Evolutionary conservation across 805 yeast genomes (phyloP), one percentile per base, ranked within the genome.

Genomic region (Ogataea allantospora): DNA sequence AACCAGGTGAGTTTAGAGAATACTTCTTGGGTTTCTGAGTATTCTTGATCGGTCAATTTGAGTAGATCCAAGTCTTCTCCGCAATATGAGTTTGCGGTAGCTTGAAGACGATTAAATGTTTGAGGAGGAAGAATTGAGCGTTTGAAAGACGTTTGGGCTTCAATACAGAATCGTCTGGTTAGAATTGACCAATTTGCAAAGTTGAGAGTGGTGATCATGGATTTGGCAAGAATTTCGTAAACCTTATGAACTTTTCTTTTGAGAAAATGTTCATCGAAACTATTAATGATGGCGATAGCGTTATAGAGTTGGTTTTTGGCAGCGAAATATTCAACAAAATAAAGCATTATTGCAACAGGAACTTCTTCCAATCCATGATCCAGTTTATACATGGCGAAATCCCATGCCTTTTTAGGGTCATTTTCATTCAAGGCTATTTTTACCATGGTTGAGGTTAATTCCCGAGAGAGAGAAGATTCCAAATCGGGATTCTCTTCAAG

Each of bases 231-330:
- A 1, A 40, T 32, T 8, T 27, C 47, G 27, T 50, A 48, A 2
- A 29, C 33, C 27, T 42, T 52, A 34, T 29, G 46, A 6, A 46
- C 42, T n/a, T 45, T 50, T n/a, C 40, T 17, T 12, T 34, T 13
- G 5, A 30, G 27, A 15, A 35, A 43, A 6, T 35, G 17, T 11
- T 27, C 25, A 12, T 36, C 30, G 27, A 51, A 50, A 5, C 27
- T 42, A 25, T 51, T 48, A n/a, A 52, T 40, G 13, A 44, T 42
- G 6, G 54, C 59, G 22, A 54, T 35, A 11, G 50, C 50, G 33
- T 46, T 44, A 41, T 54, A 43, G 5, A 47, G 38, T 27, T 54
- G 45, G 12, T 33, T 34, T 15, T 27, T 28, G n/a, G 19, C 11
- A 5, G 38, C 25, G 25, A 54, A 53, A 26, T 50, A 43, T 2